Evolutionary conservation across 116 monocot species (phyloP).

Genomic region (Zostera marina): DNA sequence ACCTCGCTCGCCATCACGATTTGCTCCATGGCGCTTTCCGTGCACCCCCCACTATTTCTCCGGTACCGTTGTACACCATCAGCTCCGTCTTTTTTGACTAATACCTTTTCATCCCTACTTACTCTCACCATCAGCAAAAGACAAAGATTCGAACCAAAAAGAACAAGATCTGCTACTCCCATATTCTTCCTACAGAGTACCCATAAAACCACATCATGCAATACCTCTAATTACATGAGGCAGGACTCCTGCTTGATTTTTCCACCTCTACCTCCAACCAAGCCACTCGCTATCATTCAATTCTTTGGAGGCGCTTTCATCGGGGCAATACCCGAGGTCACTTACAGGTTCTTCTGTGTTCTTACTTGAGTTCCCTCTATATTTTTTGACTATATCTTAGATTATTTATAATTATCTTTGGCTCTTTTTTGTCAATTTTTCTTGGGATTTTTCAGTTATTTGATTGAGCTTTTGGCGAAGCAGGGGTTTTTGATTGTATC

Average conservation of each 20-base stretch:
- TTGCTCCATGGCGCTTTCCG: conserved; percentile 3
- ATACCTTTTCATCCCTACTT: not conserved
- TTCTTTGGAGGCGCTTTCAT: conserved; percentile 91
- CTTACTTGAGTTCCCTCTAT: not conserved
- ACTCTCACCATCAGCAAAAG: not conserved
- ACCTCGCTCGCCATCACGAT: too few relatives aligned
- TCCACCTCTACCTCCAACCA: conserved; percentile 37
- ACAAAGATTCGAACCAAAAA: not conserved
- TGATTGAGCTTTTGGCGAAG: conserved; percentile 66
- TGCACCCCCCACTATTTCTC: not conserved
- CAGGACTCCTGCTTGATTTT: conserved; percentile 57
- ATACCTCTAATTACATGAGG: conserved; percentile 12
- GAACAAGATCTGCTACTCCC: not conserved
- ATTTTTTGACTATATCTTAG: not conserved
- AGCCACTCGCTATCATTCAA: conserved; percentile 53
- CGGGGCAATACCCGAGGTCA: conserved; percentile 72
- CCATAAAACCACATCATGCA: not conserved
- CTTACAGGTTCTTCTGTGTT: conserved; percentile 42
- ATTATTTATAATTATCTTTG: not conserved
- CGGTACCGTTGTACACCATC: not conserved
- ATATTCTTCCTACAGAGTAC: not conserved
- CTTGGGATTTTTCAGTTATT: conserved; percentile 26
- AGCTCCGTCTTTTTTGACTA: too few relatives aligned
- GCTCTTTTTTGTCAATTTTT: not conserved
- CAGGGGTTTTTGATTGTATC: conserved; percentile 86